Evolutionary conservation across 805 yeast genomes (phyloP), one percentile per base, ranked within the genome.

Genomic region (Zygosaccharomyces siamensis): DNA sequence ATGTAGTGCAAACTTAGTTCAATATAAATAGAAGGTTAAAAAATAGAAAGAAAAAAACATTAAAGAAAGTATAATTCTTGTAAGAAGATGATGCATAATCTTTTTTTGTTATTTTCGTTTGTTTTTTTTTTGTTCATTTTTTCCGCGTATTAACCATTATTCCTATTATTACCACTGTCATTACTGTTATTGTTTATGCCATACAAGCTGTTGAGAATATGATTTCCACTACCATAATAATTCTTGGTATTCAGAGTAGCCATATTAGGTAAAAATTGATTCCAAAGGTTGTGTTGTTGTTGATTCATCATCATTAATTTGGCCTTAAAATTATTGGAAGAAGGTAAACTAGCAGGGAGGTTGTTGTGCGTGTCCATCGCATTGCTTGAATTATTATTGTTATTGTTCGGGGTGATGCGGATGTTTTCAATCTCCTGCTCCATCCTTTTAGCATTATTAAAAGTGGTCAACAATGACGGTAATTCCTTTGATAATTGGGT

Each of bases 391-490:
- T 31, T 30, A 14, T 33, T 33, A 11, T 14, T 14, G 18, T 24
- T 33, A 24, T 33, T 33, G 27, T 20, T 33, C 20, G 52, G 49
- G 27, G 24, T 35, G n/a, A 38, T 46, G 16, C 58, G 50, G 1
- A 52, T 54, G 37, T 54, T 64, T 43, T 57, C 60, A 11, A 74
- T 54, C 48, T 81, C 87, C 53, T 77, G 76, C 48, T 80, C 84
- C 12, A 80, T 66, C 32, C 73, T 76, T 53, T 74, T 79, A 2
- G 84, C 85, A 51, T 80, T 78, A 60, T 79, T 76, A 59, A 84
- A 84, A 14, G 88, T 89, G 20, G 78, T 72, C 75, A 84, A 71
- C 58, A 84, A 64, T 50, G 75, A 76, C 0, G 92, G 92, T 52
- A 84, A 62, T 59, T 83, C 86, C 43, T 81, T 84, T 1, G 81